These are phyloP conservation scores for Mortierella antarctica DNA, from an alignment of 192 early-diverging fungal genomes.

Conservation along the genomic window DNA sequence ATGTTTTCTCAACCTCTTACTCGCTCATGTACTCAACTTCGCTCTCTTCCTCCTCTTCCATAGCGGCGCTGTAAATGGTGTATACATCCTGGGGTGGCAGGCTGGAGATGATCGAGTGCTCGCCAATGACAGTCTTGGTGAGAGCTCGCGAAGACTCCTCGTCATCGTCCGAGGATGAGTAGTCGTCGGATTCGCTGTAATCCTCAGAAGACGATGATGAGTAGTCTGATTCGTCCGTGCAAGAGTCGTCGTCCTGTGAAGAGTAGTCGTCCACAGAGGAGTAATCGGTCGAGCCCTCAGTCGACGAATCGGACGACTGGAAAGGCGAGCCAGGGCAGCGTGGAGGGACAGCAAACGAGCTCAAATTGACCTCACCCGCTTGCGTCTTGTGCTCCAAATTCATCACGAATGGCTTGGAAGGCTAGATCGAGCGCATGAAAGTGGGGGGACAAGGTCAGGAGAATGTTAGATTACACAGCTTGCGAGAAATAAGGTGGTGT, in stretches of 20 bases:
- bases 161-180: slow-evolving; percentile 40
- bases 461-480: neutral
- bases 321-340: slow-evolving; percentile 35
- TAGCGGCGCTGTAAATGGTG: slow-evolving; percentile 25
- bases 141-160: slow-evolving; percentile 6
- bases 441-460: neutral
- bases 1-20: slow-evolving; percentile 2
- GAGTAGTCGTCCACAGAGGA: slow-evolving; percentile 41
- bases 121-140: slow-evolving; percentile 27
- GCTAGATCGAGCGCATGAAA: neutral
- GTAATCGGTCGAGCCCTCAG: slow-evolving; percentile 36
- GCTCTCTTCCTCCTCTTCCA: slow-evolving; percentile 21
- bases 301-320: slow-evolving; percentile 29
- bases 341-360: slow-evolving; percentile 36
- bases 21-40: slow-evolving; percentile 41
- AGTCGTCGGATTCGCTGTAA: slow-evolving; percentile 24
- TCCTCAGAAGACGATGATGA: slow-evolving; percentile 42
- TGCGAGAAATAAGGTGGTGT: too few relatives aligned
- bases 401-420: slow-evolving; percentile 46
- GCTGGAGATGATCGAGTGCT: slow-evolving; percentile 29
- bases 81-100: slow-evolving; percentile 28
- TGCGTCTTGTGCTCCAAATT: slow-evolving; percentile 50
- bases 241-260: slow-evolving; percentile 26
- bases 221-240: slow-evolving; percentile 31
- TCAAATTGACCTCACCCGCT: slow-evolving; percentile 39